These are phyloP conservation scores for Persicaria tinctoria DNA, from an alignment of 148 eudicot species.

Conservation along the genomic window DNA sequence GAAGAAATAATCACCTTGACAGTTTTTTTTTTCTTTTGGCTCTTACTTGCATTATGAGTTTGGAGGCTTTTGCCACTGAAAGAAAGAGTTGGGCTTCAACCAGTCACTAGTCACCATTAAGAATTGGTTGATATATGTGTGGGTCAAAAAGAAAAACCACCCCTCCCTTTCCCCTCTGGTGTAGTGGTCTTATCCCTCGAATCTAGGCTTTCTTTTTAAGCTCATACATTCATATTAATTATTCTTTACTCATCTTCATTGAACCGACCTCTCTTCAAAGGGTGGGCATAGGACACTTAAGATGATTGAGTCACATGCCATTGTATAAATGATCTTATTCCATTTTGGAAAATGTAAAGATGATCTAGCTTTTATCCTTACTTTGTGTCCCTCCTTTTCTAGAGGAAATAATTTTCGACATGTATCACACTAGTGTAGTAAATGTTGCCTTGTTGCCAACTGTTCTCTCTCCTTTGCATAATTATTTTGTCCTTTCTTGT, in stretches of 20 bases:
- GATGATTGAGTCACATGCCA: neutral
- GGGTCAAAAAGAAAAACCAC: conserved; percentile 8
- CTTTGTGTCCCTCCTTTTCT: neutral
- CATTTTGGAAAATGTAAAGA: neutral
- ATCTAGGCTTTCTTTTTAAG: conserved; percentile 5
- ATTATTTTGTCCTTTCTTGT: too few species aligned
- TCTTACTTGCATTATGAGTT: neutral
- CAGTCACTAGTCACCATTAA: neutral
- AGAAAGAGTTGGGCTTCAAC: too few species aligned
- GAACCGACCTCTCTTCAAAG: neutral
- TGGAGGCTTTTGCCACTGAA: conserved; percentile 2
- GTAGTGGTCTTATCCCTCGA: neutral
- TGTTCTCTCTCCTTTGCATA: too few species aligned
- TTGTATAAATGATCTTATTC: neutral
- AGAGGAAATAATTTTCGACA: too few species aligned
- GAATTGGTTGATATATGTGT: neutral
- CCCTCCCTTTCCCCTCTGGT: neutral
- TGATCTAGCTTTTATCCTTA: neutral
- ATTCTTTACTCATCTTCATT: neutral
- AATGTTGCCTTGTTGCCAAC: too few species aligned
- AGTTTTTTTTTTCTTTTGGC: neutral
- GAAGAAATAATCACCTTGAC: neutral
- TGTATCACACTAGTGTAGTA: too few species aligned
- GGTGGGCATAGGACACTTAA: neutral
- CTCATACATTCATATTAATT: neutral